Evolutionary conservation across 495 filamentous ascomycete species (phyloP).

Genomic region (Aspergillus incahuasiensis): DNA sequence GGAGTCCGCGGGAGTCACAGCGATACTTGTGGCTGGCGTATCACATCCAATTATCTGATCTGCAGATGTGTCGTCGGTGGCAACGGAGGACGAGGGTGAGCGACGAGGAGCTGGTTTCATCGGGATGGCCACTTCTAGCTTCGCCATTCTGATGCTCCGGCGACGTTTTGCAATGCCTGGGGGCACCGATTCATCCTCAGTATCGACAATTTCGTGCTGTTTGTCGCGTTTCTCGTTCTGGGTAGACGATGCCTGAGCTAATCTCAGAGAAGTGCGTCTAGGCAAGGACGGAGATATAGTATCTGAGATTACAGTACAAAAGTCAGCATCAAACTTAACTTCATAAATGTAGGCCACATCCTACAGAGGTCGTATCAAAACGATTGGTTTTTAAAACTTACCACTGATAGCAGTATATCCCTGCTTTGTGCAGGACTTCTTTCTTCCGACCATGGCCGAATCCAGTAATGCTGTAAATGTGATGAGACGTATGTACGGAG

Average conservation of each 20-base stretch:
- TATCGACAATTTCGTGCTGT: not conserved
- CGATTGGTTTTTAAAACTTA: conserved; percentile 1
- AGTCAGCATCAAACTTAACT: not conserved
- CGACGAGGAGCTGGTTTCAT: conserved; percentile 20
- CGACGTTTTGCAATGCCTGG: not conserved
- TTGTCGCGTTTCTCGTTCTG: conserved; percentile 7
- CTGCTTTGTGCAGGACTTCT: not conserved
- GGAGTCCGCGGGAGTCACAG: conserved; percentile 51
- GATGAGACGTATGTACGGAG: too few relatives aligned
- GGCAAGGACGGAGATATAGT: conserved; percentile 6
- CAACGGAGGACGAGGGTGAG: conserved; percentile 27
- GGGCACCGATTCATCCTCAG: not conserved
- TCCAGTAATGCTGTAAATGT: too few relatives aligned
- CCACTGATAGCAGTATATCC: conserved; percentile 4
- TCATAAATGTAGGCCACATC: not conserved
- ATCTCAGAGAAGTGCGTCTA: conserved; percentile 23
- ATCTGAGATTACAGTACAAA: not conserved
- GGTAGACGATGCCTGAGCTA: conserved; percentile 22
- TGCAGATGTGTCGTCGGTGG: conserved; percentile 27
- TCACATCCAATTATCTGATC: conserved; percentile 58
- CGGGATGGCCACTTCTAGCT: conserved; percentile 41
- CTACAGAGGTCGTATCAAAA: not conserved
- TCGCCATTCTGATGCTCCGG: not conserved
- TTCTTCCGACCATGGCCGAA: conserved; percentile 23
- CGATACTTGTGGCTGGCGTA: conserved; percentile 74